A percentile compares a stretch with the other conserved stretches of the same genome.
phyloP scores from a whole-genome alignment of 345 rosid species.

The Melastoma malabathricum region DNA sequence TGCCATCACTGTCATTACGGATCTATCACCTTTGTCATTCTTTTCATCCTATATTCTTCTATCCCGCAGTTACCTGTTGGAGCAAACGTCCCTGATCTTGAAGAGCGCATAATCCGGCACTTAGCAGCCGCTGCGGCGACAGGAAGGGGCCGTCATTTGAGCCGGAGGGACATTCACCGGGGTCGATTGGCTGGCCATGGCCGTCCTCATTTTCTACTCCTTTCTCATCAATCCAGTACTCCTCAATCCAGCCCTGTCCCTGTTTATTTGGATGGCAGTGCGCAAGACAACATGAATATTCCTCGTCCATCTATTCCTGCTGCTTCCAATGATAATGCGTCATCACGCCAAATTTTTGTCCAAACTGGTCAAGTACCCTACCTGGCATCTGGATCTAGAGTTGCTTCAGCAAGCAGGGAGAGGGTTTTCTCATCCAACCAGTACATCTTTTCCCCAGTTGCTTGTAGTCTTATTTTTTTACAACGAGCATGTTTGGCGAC shows the following conservation, averaged over 20 bases:
- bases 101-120: constrained; percentile 64
- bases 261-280: constrained; percentile 21
- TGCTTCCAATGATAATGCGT: constrained; percentile 16
- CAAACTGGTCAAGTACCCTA: constrained; percentile 17
- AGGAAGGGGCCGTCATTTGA: constrained; percentile 36
- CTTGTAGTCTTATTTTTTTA: too few species aligned
- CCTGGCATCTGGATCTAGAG: constrained; percentile 22
- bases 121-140: constrained; percentile 66
- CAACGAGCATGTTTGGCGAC: too few species aligned
- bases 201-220: constrained; percentile 39
- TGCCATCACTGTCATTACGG: too few species aligned
- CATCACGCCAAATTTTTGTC: constrained; percentile 17
- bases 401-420: constrained; percentile 14
- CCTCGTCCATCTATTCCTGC: constrained; percentile 20
- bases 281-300: constrained; percentile 17
- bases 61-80: constrained; percentile 47
- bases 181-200: constrained; percentile 36
- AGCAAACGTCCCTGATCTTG: constrained; percentile 51
- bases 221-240: constrained; percentile 31
- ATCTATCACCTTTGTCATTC: not conserved
- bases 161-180: constrained; percentile 50
- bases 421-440: constrained; percentile 28
- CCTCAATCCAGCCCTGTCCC: constrained; percentile 20
- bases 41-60: not conserved
- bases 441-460: constrained; percentile 12